A percentile compares a stretch with the other conserved stretches of the same genome.
phyloP scores from a whole-genome alignment of 768 basidiomycete genomes.

The Agrocybe chaxingu region DNA sequence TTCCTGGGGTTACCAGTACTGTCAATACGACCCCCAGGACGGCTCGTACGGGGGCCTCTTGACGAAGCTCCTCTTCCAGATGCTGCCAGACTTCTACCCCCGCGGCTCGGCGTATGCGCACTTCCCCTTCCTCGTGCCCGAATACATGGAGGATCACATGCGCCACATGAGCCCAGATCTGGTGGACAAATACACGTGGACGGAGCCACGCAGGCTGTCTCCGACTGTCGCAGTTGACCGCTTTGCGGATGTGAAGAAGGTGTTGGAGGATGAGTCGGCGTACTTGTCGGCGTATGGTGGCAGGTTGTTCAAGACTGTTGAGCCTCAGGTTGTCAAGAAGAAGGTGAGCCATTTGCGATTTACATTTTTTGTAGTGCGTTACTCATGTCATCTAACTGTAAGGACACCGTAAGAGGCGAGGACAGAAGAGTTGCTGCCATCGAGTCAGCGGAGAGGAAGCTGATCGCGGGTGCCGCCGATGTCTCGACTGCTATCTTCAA shows the following conservation, averaged over 20 bases:
- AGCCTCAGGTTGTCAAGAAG: conserved; percentile 20
- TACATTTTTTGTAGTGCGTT: background rate
- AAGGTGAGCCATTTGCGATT: conserved; percentile 1
- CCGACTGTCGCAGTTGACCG: conserved; percentile 25
- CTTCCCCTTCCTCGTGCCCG: conserved; percentile 78
- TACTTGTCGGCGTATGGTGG: conserved; percentile 32
- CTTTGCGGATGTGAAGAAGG: conserved; percentile 29
- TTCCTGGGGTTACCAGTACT: conserved; percentile 76
- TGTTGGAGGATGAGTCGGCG: conserved; percentile 23
- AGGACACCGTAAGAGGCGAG: conserved; percentile 4
- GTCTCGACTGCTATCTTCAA: conserved; percentile 19
- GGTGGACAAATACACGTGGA: conserved; percentile 54
- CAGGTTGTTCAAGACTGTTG: conserved; percentile 28
- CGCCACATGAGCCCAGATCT: conserved; percentile 23
- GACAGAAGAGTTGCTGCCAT: conserved; percentile 6
- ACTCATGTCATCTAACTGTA: background rate
- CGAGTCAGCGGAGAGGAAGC: conserved; percentile 10
- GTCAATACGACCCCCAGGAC: conserved; percentile 57
- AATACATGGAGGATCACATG: conserved; percentile 40
- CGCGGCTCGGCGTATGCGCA: conserved; percentile 65
- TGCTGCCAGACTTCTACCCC: conserved; percentile 68
- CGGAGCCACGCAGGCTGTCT: conserved; percentile 36
- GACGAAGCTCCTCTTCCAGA: conserved; percentile 68
- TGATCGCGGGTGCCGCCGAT: conserved; percentile 9
- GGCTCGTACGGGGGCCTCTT: conserved; percentile 78